Conservation (phyloP, 2,329 filamentous ascomycete species). For the Calcarisporium arbuscula region DNA sequence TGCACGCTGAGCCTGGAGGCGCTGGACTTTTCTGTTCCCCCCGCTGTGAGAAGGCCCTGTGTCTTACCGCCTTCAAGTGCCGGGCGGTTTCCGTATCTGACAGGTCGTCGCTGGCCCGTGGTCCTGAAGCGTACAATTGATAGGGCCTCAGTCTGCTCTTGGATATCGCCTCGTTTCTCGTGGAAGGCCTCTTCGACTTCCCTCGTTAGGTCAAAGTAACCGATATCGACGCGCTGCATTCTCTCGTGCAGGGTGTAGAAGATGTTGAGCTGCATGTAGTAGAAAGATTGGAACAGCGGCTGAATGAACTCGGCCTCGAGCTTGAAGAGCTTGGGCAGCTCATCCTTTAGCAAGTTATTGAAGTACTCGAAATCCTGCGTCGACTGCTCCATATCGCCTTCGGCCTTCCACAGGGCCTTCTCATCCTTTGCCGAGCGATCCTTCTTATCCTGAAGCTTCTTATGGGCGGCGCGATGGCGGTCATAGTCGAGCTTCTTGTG, state of each 20-base stretch:
- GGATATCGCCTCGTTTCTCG: conserved; percentile 80
- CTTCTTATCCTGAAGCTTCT: conserved; percentile 97
- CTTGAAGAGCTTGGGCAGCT: conserved; percentile 83
- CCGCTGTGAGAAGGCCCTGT: conserved; percentile 46
- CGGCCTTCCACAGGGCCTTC: conserved; percentile 92
- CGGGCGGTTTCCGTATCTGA: conserved; percentile 53
- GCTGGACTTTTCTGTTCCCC: conserved; percentile 23
- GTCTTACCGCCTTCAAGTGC: conserved; percentile 42
- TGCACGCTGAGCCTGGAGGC: conserved; percentile 30
- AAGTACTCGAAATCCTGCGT: conserved; percentile 98
- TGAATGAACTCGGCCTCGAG: conserved; percentile 93
- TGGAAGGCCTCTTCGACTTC: conserved; percentile 90
- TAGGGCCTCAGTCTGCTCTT: conserved; percentile 77
- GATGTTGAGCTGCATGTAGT: conserved; percentile 99
- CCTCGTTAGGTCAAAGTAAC: conserved; percentile 88
- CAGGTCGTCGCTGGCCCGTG: conserved; percentile 61
- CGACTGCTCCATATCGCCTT: conserved; percentile 82
- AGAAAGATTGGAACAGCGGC: conserved; percentile 96
- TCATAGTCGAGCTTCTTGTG: conserved; percentile 98
- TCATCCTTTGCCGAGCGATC: conserved; percentile 95
- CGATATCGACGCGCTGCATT: conserved; percentile 96
- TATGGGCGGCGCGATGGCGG: conserved; percentile 72
- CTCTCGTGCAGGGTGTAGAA: conserved; percentile 98
- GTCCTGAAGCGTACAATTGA: conserved; percentile 89
- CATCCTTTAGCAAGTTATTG: conserved; percentile 94